Evolutionary conservation across 805 yeast species (phyloP).

Genomic region (Metschnikowia peoriensis): DNA sequence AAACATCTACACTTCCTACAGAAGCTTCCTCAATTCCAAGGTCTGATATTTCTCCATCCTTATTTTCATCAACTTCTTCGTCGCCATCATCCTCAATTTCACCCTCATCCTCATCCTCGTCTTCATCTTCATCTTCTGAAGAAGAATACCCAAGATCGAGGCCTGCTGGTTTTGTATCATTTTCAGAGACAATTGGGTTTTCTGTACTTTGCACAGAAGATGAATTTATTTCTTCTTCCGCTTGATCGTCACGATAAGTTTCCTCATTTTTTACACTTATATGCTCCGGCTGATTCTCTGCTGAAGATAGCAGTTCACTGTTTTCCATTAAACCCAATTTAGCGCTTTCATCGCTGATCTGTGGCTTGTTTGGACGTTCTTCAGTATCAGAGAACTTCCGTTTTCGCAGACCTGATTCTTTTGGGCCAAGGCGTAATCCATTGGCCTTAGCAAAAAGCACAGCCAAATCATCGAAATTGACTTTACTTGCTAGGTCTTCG

Average conservation of each 20-base stretch:
- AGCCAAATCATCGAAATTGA: constrained; percentile 31
- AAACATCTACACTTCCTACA: neutral
- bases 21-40: neutral
- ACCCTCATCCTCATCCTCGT: constrained; percentile 3
- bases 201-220: neutral
- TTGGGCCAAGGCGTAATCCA: constrained; percentile 15
- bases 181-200: neutral
- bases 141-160: constrained; percentile 22
- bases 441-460: constrained; percentile 27
- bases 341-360: neutral
- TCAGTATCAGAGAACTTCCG: neutral
- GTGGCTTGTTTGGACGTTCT: neutral
- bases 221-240: neutral
- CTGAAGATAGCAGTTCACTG: no score
- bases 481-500: constrained; percentile 18
- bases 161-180: constrained; percentile 6
- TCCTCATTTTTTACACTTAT: neutral
- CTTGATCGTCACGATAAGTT: neutral
- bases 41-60: neutral
- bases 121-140: constrained; percentile 4
- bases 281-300: neutral
- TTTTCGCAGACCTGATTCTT: neutral
- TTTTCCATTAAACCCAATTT: no score
- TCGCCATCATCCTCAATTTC: neutral
- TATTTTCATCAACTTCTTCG: neutral